Base-by-base conservation (phyloP, 129 eudicot genomes). In the Apium graveolens region DNA sequence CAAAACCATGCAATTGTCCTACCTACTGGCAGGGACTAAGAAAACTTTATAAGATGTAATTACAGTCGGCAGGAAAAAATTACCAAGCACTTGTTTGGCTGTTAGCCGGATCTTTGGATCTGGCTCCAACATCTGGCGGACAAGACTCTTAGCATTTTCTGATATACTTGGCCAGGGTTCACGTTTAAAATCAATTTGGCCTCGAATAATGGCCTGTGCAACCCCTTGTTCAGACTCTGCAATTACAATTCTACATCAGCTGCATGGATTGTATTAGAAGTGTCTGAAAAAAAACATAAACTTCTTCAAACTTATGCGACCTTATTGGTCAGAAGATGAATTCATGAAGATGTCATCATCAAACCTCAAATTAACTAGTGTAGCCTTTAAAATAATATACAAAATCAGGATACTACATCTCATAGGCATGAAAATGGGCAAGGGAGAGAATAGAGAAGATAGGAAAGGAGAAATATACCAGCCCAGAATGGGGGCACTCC, bases 121-220 rank as follows among this genome's bases (percentile, higher is more conserved):
- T 66, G 97, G 91, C 87, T 92, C 96, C 78, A 92, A 82, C 97
- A 92, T 92, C 78, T 90, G 96, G 39, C 85, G 82, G 37, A 92
- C 96, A 78, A 92, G 88, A 83, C 86, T 88, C 87, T 90, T 92
- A 39, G 97, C 96, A 85, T 90, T 79, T 70, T 92, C 97, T 49
- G 96, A 90, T 80, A 92, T 83, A 78, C 86, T 92, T 66, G 97
- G 97, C 96, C 97, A 92, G 81, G 96, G 96, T 81, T 92, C 96
- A n/a, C 97, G 86, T 27, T 92, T 88, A 81, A 92, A 92, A 78
- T 90, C 97, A 43, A 92, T 88, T 73, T 57, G 76, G 77, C 97
- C 93, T 68, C 97, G 89, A 71, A 90, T 81, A 85, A 90, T 92
- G 76, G 97, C 97, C 78, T 90, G 96, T 78, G 97, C 97, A 79